Base-by-base conservation (phyloP, 2,329 filamentous ascomycete species). In the Pyrenophora graminea region DNA sequence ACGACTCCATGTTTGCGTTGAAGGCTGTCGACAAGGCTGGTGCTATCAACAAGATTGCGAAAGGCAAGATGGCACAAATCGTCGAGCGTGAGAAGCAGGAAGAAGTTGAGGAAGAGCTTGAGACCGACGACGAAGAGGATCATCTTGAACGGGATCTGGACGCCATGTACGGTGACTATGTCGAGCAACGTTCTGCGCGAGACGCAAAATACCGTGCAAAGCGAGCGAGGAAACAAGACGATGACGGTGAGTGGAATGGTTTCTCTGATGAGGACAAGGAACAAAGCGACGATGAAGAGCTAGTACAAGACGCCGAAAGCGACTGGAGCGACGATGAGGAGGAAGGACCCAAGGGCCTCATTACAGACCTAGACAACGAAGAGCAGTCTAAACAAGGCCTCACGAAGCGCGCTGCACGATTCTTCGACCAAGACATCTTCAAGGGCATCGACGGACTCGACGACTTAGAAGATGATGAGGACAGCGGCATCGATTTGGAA, bases 361-460 rank as follows among this genome's bases (percentile, higher is more conserved):
- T 88, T 39, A 86, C 84, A 1, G 85, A 88, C 54, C 77, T 92
- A 21, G 80, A 86, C 58, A 77, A 76, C 46, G 76, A 79, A 6
- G 75, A 74, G 4, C 75, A 77, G 32, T 78, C 80, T 10, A 73
- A 76, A 6, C 78, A 78, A 23, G 86, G 83, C 9, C 79, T 97
- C n/a, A 96, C 91, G 2, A 92, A 87, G 71, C 85, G 91, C 57
- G 94, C 94, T 7, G 84, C 87, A 8, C 83, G 88, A 54, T 99
- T 99, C 77, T 99, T 99, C 72, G 88, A 89, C 63, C 93, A 97
- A 70, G 92, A 97, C 61, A 88, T 99, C 34, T 99, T 99, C 79
- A 86, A 92, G 61, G 90, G 86, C 33, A 85, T 97, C 46, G 84
- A 85, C 18, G 89, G 84, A 0, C 73, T 88, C 17, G 76, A 87